phyloP scores from a whole-genome alignment of 305 asterid genomes.

The Nicotiana rustica region DNA sequence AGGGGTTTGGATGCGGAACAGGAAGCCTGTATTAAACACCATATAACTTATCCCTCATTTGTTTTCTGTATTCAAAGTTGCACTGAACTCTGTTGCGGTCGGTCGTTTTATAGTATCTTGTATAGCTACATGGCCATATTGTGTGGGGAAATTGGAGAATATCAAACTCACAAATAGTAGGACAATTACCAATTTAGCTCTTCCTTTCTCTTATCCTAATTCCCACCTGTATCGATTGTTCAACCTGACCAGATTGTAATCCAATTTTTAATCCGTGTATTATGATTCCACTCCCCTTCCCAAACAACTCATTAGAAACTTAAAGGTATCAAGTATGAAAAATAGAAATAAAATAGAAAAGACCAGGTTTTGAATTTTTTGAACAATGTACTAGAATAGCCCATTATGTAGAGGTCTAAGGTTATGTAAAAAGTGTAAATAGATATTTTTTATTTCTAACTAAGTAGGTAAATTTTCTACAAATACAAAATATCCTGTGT shows the following conservation, averaged over 20 bases:
- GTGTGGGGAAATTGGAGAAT: conserved; percentile 28
- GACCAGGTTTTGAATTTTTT: neutral
- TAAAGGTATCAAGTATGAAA: conserved; percentile 8
- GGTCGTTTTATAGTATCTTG: neutral
- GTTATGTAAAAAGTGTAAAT: neutral
- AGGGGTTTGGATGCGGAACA: neutral
- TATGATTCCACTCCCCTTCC: conserved; percentile 8
- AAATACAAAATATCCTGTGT: neutral
- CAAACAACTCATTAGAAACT: conserved; percentile 19
- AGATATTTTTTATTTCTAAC: neutral
- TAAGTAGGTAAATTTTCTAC: neutral
- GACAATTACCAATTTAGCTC: neutral
- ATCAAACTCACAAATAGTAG: conserved; percentile 15
- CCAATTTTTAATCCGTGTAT: neutral
- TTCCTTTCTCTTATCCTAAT: conserved; percentile 8
- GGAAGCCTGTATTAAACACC: conserved; percentile 6
- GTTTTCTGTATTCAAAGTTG: neutral
- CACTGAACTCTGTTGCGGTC: conserved; percentile 15
- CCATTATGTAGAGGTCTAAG: neutral
- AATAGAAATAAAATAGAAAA: neutral
- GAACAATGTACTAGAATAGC: conserved; percentile 13
- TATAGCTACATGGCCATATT: neutral
- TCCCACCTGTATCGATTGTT: neutral
- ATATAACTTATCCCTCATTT: neutral
- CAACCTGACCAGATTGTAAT: conserved; percentile 8